Evolutionary conservation across 192 early-diverging fungal genomes (phyloP), one percentile per base, ranked within the genome.

Genomic region (Podila clonocystis): DNA sequence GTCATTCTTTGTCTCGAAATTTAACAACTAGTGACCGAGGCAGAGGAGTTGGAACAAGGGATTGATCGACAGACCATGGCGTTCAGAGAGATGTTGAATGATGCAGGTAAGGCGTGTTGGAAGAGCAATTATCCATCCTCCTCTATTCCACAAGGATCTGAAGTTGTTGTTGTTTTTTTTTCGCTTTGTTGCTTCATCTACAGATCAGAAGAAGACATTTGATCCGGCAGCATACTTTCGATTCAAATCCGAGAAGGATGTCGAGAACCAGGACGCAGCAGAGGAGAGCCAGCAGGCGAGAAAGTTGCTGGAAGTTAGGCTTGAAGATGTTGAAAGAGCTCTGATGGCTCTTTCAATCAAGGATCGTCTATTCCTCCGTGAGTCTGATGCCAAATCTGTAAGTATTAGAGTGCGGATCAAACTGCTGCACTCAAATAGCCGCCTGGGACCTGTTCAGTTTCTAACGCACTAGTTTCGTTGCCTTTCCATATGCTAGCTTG

Each of bases 171-270:
- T n/a, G n/a, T n/a, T n/a, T n/a, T 50, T 49, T 50, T 49, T 50
- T 1, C 33, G 30, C 20, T n/a, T 6, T 17, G 29, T 34, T 52
- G 4, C 34, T 49, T 30, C 17, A 13, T 17, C 8, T 22, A 58
- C 45, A 79, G 76, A 79, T 52, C 76, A 79, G 31, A 79, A 72
- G 38, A 79, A 72, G 45, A 73, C 77, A 45, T 80, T 80, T 49
- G 77, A 80, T 48, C 77, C 77, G 19, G 71, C 77, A 19, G 77
- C 77, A 22, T 80, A 80, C 62, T 73, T 80, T 48, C 70, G 71
- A 26, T 80, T 80, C 71, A 80, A 80, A 29, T 80, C 77, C 29
- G 77, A 80, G 20, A 72, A 80, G 62, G 77, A 73, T 22, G 71
- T 80, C 6, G 77, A 80, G 29, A 29, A 52, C 5, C 70, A 73